Conservation (phyloP, 352 stramenopile genomes). For the Phytopythium mirpurense region DNA sequence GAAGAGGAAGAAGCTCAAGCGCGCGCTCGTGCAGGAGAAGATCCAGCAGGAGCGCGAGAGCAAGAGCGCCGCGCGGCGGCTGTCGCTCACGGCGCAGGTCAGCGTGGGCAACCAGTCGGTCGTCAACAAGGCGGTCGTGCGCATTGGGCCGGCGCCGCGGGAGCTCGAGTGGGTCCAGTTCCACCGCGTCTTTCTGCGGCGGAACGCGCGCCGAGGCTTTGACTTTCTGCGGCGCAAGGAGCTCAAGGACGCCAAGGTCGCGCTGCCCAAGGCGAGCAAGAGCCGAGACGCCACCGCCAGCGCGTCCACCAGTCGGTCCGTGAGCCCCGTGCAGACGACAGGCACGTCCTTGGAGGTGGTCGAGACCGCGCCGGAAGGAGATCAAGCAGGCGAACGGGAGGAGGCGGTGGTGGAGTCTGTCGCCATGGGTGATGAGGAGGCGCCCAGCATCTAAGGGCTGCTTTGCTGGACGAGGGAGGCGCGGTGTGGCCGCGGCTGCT, state of each 20-base stretch:
- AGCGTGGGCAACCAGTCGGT: conserved; percentile 41
- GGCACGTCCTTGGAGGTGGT: background rate
- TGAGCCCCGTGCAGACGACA: conserved; percentile 13
- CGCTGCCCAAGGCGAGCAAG: conserved; percentile 5
- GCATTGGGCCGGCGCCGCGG: conserved; percentile 42
- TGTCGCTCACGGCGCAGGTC: conserved; percentile 61
- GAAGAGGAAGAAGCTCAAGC: conserved; percentile 58
- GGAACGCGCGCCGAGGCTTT: conserved; percentile 57
- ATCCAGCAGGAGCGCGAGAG: conserved; percentile 61
- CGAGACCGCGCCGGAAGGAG: background rate
- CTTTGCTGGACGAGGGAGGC: too few species aligned
- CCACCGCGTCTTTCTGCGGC: conserved; percentile 47
- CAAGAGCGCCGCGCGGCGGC: conserved; percentile 52
- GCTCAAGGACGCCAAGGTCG: conserved; percentile 36
- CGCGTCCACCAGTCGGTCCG: conserved; percentile 20
- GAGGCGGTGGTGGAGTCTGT: too few species aligned
- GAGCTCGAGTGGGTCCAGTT: conserved; percentile 58
- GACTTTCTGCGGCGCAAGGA: conserved; percentile 72
- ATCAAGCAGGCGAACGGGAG: background rate
- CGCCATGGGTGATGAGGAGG: background rate
- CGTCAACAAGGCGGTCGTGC: conserved; percentile 50
- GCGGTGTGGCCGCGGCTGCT: too few species aligned
- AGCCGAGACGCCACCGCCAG: conserved; percentile 20
- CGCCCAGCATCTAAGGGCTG: too few species aligned
- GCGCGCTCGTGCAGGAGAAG: conserved; percentile 56